Base-by-base conservation (phyloP, 1,284 basidiomycete species). In the Meripilus lineatus region DNA sequence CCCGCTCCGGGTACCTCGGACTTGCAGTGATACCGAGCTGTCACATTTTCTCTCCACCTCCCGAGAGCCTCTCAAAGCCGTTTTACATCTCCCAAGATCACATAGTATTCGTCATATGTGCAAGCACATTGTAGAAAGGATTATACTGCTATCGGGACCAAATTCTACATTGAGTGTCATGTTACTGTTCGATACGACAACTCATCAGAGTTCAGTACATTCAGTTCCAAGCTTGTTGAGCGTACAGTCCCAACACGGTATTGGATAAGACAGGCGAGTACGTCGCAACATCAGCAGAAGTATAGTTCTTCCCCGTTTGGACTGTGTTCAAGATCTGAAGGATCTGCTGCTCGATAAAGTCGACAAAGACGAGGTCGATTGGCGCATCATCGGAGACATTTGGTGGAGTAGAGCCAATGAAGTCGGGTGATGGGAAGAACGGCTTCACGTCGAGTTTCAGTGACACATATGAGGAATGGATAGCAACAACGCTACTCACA, bases 321-420 rank as follows among this genome's bases (percentile, higher is more conserved):
- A 81, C 52, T 3, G 45, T 25, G 55, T 87, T 89, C 38, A 86
- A 58, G 40, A 78, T 71, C 13, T 50, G 41, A 39, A 88, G 50
- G 34, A 86, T 56, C 46, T 77, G 63, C 3, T 49, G 48, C 58
- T 74, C 68, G 54, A 85, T 79, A 59, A 86, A 88, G 61, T 80
- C 67, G 35, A 83, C 68, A 57, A 87, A 88, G 38, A 88, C 77
- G 21, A 89, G 69, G 55, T 88, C 84, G 50, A 88, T 69, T 0
- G 69, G 67, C 0, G 74, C 69, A 46, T 73, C 68, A 46, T 65
- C 66, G 0, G 74, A 50, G 15, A 79, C 72, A 22, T 66, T 60
- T 0, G 83, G 79, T 1, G 74, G 53, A 24, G 67, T 60, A 0
- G 82, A 83, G n/a, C 65, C 68, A 46, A 86, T 71, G 59, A 79